Evolutionary conservation across 495 filamentous ascomycete genomes (phyloP).

Genomic region (Pyrenopolyporus hunteri): DNA sequence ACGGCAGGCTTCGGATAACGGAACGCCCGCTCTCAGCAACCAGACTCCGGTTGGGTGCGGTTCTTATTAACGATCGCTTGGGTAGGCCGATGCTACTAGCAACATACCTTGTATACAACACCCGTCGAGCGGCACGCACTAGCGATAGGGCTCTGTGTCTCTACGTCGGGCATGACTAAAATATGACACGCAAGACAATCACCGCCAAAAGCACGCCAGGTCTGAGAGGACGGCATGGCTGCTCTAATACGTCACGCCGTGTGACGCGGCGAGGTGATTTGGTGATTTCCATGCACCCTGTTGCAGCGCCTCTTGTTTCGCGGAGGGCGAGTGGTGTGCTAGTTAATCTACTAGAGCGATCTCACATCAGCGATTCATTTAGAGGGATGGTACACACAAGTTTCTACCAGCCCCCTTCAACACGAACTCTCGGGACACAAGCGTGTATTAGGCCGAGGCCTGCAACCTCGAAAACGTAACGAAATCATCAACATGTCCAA

Average conservation of each 20-base stretch:
- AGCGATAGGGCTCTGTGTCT: conserved; percentile 3
- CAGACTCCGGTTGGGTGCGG: background rate
- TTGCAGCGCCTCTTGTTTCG: conserved; percentile 10
- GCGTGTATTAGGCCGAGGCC: conserved; percentile 11
- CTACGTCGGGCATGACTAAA: conserved; percentile 15
- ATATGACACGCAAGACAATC: conserved; percentile 31
- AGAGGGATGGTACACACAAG: conserved; percentile 8
- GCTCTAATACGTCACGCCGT: conserved; percentile 13
- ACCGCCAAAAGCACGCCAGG: background rate
- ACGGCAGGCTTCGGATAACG: background rate
- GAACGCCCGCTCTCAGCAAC: conserved; percentile 1
- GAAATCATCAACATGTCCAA: background rate
- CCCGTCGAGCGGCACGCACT: too few relatives aligned
- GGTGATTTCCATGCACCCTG: conserved; percentile 13
- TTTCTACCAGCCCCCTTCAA: conserved; percentile 4
- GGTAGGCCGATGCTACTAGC: conserved; percentile 2
- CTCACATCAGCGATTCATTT: conserved; percentile 34
- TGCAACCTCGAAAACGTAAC: conserved; percentile 9
- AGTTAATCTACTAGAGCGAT: conserved; percentile 20
- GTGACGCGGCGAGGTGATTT: conserved; percentile 19
- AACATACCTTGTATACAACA: too few relatives aligned
- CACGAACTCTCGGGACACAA: conserved; percentile 1
- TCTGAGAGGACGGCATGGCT: conserved; percentile 11
- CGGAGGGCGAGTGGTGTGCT: conserved; percentile 8
- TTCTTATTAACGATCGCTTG: background rate